These are phyloP conservation scores for Cyberlindnera xishuangbannaensis DNA, from an alignment of 805 yeast genomes.

Conservation along the genomic window DNA sequence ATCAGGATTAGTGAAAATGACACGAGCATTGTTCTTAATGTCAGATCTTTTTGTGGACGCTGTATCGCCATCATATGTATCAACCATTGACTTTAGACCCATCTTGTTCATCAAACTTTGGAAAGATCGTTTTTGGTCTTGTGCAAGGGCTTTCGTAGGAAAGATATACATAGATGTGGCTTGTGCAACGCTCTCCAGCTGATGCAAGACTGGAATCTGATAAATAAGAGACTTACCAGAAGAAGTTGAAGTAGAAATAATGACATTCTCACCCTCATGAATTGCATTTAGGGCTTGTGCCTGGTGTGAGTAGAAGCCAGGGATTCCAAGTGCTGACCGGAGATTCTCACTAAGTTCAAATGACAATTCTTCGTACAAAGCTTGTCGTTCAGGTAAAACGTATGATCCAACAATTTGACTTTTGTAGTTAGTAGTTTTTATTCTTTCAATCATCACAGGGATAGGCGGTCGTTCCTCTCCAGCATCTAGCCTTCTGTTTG, in stretches of 20 bases:
- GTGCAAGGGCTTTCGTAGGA: conserved; percentile 97
- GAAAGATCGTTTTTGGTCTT: conserved; percentile 87
- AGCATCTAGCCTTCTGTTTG: conserved; percentile 22
- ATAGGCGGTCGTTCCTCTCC: conserved; percentile 37
- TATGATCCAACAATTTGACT: conserved; percentile 56
- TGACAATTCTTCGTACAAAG: conserved; percentile 38
- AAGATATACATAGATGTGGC: conserved; percentile 79
- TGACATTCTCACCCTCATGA: conserved; percentile 56
- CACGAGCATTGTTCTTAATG: conserved; percentile 61
- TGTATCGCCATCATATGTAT: conserved; percentile 94
- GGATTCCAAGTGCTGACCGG: conserved; percentile 43
- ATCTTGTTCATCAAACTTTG: conserved; percentile 48
- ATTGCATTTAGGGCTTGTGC: conserved; percentile 65
- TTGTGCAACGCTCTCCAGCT: conserved; percentile 34
- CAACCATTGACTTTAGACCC: conserved; percentile 48
- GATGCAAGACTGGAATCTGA: conserved; percentile 72
- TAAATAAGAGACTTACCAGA: conserved; percentile 94
- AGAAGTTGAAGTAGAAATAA: conserved; percentile 91
- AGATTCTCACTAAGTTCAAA: conserved; percentile 47
- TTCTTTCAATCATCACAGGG: conserved; percentile 40
- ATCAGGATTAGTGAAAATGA: conserved; percentile 93
- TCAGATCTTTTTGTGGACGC: conserved; percentile 44
- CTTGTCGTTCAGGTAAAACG: conserved; percentile 41
- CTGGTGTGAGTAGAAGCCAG: conserved; percentile 73
- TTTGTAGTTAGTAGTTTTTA: conserved; percentile 50